Base-by-base conservation (phyloP, 805 yeast species). In the Lipomyces sp. region DNA sequence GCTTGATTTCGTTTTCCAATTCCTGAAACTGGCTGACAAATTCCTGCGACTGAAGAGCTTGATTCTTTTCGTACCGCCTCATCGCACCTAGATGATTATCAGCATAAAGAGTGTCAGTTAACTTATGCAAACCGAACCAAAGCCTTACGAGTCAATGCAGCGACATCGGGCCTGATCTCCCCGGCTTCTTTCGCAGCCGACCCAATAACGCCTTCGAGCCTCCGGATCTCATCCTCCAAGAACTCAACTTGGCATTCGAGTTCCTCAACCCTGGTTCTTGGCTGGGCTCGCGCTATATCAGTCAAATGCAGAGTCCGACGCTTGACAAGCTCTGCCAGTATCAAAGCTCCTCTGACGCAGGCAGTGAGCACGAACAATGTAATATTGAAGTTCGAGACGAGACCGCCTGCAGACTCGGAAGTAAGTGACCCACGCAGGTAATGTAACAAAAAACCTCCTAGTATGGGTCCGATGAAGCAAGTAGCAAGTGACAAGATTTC, bases 361-460 rank as follows among this genome's bases (percentile, higher is more conserved):
- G 69, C 58, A 2, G 67, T 45, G 35, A 63, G 45, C 10, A 63
- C 64, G 57, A 63, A 66, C 39, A 66, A 55, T 53, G 67, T 60
- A 15, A 66, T 63, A 45, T 66, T 66, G 51, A 60, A 66, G 39
- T 63, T 63, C 45, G 64, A 58, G 10, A 66, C 58, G 5, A 63
- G 53, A 1, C 66, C 58, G 1, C 59, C 63, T 11, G 60, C 60
- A 10, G 66, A 55, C 37, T 48, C 18, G 7, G 64, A 59, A 1
- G 45, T 11, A 33, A 62, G 33, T 29, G 54, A 30, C 35, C 45
- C 30, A 4, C 69, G 66, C 34, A 61, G 6, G 37, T 42, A 62
- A 13, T 59, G 59, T 34, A 65, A 53, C n/a, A 65, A 29, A 5
- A 53, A 15, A 4, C 69, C 69, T 2, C 69, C 69, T 39, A 59